Evolutionary conservation across 106 monocot species (phyloP).

Genomic region (Acanthochlamys bracteata): DNA sequence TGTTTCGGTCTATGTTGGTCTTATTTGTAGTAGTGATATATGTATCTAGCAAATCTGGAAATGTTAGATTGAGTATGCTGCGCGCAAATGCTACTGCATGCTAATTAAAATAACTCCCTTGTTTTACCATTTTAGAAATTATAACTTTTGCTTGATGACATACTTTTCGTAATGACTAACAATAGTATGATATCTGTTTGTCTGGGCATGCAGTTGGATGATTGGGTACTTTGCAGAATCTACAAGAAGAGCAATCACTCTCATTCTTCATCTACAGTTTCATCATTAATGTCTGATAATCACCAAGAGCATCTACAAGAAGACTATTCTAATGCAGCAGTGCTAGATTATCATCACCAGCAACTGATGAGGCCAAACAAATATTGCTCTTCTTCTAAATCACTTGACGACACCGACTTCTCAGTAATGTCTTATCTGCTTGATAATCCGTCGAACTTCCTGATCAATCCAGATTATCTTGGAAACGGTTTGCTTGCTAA

Average conservation of each 20-base stretch:
- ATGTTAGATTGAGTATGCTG: too few relatives aligned
- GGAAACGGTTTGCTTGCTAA: background rate
- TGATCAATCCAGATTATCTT: background rate
- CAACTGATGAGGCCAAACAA: background rate
- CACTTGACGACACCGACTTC: background rate
- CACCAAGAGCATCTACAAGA: background rate
- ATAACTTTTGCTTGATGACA: too few relatives aligned
- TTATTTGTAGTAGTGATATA: too few relatives aligned
- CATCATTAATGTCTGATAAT: background rate
- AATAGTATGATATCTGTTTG: too few relatives aligned
- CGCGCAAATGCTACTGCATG: too few relatives aligned
- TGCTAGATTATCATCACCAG: background rate
- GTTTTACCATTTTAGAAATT: too few relatives aligned
- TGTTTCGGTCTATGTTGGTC: too few relatives aligned
- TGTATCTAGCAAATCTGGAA: too few relatives aligned
- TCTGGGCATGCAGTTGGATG: constrained; percentile 10
- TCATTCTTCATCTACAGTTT: background rate
- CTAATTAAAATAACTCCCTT: too few relatives aligned
- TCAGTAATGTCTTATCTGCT: background rate
- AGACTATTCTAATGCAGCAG: background rate
- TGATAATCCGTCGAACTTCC: background rate
- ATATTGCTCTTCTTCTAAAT: background rate
- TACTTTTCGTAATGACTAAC: too few relatives aligned
- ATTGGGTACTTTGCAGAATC: constrained; percentile 14
- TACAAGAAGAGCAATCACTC: constrained; percentile 8